Evolutionary conservation across 495 filamentous ascomycete species (phyloP).

Genomic region (Tuber brumale): DNA sequence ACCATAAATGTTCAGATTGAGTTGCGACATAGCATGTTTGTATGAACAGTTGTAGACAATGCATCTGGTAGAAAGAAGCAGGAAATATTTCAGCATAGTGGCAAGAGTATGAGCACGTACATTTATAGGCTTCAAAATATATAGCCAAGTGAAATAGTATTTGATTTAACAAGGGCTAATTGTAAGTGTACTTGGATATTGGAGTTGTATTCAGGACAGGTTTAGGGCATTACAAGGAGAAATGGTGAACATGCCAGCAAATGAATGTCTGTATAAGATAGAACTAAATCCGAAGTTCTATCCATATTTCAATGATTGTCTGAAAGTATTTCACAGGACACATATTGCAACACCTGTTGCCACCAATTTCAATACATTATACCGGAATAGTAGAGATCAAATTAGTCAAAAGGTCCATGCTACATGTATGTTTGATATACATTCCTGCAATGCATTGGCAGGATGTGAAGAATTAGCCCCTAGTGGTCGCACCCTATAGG

Average conservation of each 20-base stretch:
- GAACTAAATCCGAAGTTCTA: background rate
- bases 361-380: too few species aligned
- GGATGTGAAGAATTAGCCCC: too few species aligned
- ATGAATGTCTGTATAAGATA: background rate
- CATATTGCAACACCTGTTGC: too few species aligned
- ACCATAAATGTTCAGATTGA: background rate
- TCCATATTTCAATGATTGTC: background rate
- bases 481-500: too few species aligned
- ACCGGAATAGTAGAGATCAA: too few species aligned
- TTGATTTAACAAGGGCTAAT: too few species aligned
- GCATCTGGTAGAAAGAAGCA: background rate
- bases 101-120: background rate
- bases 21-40: background rate
- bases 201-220: background rate
- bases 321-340: background rate
- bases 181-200: background rate
- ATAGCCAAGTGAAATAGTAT: too few species aligned
- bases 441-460: too few species aligned
- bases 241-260: background rate
- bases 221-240: background rate
- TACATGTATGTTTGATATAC: too few species aligned
- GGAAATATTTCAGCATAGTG: slow-evolving; percentile 2
- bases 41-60: slow-evolving; percentile 1
- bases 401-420: too few species aligned
- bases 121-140: too few species aligned